These are phyloP conservation scores for Cerioporus squamosus DNA, from an alignment of 1,284 basidiomycete genomes.

Conservation along the genomic window DNA sequence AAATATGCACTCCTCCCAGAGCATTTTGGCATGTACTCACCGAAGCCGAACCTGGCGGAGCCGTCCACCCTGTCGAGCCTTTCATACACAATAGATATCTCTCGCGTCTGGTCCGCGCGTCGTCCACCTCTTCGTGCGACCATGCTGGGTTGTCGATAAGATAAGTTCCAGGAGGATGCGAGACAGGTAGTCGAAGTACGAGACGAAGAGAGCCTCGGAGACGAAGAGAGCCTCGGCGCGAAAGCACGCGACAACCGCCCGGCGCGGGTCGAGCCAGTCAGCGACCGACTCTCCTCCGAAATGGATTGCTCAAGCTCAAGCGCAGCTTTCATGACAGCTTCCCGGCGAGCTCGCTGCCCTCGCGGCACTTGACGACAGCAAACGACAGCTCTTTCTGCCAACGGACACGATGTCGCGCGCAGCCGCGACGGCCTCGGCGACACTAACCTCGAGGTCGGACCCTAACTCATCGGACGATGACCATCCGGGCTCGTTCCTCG, in stretches of 20 bases:
- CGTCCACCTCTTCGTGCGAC: conserved; percentile 34
- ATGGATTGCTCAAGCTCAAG: too few relatives aligned
- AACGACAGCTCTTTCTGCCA: not conserved
- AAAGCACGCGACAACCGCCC: too few relatives aligned
- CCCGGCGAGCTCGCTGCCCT: not conserved
- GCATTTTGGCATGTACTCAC: conserved; percentile 35
- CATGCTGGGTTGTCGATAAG: not conserved
- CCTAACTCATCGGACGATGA: not conserved
- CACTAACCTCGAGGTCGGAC: conserved; percentile 5
- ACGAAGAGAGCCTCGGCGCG: too few relatives aligned
- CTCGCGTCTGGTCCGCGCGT: conserved; percentile 30
- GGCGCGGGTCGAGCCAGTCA: too few relatives aligned
- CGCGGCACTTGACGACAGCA: conserved; percentile 2
- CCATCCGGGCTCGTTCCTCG: conserved; percentile 16
- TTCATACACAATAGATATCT: conserved; percentile 42
- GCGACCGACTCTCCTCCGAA: too few relatives aligned
- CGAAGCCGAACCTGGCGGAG: conserved; percentile 68
- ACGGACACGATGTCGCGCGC: conserved; percentile 4
- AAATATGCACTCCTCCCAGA: not conserved
- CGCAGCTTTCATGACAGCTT: not conserved
- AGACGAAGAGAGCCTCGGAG: not conserved
- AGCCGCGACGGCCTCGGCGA: conserved; percentile 1
- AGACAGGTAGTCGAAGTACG: not conserved
- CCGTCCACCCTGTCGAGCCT: conserved; percentile 64
- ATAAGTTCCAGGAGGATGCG: too few relatives aligned